Conservation (phyloP, 768 basidiomycete genomes). For the Mycena maculata region DNA sequence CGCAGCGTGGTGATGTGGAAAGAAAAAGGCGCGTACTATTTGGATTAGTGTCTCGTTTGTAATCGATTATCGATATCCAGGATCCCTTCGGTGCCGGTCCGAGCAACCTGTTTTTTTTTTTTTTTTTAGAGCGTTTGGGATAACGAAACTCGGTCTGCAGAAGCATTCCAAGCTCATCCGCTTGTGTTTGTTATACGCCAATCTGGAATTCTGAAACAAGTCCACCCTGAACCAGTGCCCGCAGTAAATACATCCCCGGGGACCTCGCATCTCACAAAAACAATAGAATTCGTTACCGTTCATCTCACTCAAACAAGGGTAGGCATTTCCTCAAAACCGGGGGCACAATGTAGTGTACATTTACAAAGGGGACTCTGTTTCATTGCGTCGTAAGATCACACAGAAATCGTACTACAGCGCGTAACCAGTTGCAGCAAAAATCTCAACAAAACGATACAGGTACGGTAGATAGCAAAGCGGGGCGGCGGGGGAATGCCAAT, state of each 20-base stretch:
- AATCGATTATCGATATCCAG: not conserved
- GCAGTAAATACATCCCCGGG: no score
- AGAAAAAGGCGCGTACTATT: constrained; percentile 15
- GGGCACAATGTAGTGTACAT: not conserved
- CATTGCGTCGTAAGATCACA: constrained; percentile 56
- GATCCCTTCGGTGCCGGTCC: not conserved
- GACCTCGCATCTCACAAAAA: not conserved
- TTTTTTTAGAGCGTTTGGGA: no score
- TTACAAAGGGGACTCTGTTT: constrained; percentile 40
- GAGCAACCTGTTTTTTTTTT: no score
- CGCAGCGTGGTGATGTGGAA: not conserved
- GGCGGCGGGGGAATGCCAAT: constrained; percentile 19
- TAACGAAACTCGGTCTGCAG: no score
- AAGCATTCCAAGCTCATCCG: no score
- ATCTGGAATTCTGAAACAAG: no score
- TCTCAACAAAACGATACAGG: constrained; percentile 33
- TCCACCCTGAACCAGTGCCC: no score
- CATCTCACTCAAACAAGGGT: no score
- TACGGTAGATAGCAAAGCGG: not conserved
- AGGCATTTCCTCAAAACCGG: not conserved
- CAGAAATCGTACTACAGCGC: constrained; percentile 59
- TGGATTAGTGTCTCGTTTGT: not conserved
- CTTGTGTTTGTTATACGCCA: no score
- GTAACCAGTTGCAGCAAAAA: constrained; percentile 48
- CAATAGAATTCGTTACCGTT: no score